Conservation (phyloP, 176 grass and related monocot species). For the Poa pratensis region DNA sequence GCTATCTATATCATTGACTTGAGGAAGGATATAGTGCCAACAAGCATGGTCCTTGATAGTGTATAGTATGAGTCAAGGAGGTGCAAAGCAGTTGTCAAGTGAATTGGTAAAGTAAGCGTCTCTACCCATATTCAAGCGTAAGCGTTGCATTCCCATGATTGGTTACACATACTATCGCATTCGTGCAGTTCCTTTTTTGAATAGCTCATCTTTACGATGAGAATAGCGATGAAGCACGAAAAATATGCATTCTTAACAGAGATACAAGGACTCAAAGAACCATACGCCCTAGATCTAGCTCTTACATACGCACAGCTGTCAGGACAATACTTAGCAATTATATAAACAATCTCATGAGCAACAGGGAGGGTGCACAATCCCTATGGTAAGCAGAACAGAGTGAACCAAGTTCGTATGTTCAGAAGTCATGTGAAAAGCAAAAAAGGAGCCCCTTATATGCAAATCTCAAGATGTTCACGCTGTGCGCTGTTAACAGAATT, state of each 20-base stretch:
- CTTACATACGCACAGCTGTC: neutral
- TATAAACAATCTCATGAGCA: slow-evolving; percentile 10
- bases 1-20: neutral
- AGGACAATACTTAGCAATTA: neutral
- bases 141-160: neutral
- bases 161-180: neutral
- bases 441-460: neutral
- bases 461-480: neutral
- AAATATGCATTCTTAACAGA: slow-evolving; percentile 9
- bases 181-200: neutral
- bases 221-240: neutral
- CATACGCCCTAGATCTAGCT: neutral
- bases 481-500: neutral
- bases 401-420: neutral
- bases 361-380: neutral
- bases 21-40: slow-evolving; percentile 13
- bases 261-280: neutral
- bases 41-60: slow-evolving; percentile 10
- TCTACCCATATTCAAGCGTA: slow-evolving; percentile 16
- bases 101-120: neutral
- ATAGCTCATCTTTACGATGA: neutral
- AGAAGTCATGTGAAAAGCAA: neutral
- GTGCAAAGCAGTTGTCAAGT: slow-evolving; percentile 7
- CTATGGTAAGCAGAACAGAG: slow-evolving; percentile 21
- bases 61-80: neutral